These are phyloP conservation scores for Penicillium argentinense DNA, from an alignment of 495 filamentous ascomycete genomes.

Conservation along the genomic window DNA sequence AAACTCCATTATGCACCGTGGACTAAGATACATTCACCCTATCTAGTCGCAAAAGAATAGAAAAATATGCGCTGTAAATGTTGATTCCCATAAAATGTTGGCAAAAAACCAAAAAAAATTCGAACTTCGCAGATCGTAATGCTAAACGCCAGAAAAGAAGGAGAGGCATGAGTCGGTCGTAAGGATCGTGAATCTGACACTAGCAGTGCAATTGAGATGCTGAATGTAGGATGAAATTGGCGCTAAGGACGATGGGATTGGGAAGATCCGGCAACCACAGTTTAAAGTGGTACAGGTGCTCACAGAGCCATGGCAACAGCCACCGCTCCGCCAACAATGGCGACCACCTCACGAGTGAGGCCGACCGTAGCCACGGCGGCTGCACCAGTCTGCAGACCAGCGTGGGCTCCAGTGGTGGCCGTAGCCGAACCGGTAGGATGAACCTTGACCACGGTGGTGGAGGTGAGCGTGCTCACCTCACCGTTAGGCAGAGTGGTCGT, in stretches of 20 bases:
- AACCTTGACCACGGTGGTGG: conserved; percentile 43
- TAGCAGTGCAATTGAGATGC: conserved; percentile 8
- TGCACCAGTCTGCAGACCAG: conserved; percentile 46
- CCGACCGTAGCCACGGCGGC: conserved; percentile 30
- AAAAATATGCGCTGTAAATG: no score
- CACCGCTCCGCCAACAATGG: conserved; percentile 45
- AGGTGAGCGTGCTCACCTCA: conserved; percentile 47
- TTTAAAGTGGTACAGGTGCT: conserved; percentile 1
- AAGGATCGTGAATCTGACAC: conserved; percentile 30
- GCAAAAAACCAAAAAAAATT: no score
- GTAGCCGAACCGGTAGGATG: conserved; percentile 25
- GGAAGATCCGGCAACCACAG: not conserved
- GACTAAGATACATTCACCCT: no score
- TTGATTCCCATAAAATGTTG: no score
- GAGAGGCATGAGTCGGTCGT: conserved; percentile 24
- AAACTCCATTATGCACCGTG: no score
- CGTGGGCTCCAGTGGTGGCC: conserved; percentile 24
- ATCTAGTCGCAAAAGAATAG: no score
- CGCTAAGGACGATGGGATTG: conserved; percentile 1
- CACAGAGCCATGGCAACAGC: conserved; percentile 41
- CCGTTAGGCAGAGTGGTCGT: conserved; percentile 75
- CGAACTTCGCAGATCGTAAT: conserved; percentile 6
- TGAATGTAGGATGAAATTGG: conserved; percentile 14
- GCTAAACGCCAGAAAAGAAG: conserved; percentile 12
- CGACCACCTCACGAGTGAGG: conserved; percentile 39